Percentiles rank a stretch among this genome's conserved stretches.
Conservation (phyloP, 768 basidiomycete genomes). For the Boletus sensibilis region DNA sequence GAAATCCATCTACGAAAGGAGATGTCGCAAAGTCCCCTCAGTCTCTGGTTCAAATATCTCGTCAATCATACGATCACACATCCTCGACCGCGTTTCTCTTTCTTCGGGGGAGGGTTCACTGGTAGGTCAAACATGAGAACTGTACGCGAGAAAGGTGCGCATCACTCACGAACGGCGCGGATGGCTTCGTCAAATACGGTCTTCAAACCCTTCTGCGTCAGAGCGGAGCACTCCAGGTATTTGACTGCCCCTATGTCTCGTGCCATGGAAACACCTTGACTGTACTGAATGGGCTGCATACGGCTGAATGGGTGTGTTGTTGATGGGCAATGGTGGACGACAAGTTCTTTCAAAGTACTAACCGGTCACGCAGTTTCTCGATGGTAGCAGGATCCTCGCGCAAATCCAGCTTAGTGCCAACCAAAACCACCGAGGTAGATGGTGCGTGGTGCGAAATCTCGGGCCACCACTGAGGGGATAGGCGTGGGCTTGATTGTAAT, state of each 20-base stretch:
- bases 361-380: conserved; percentile 92
- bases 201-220: conserved; percentile 98
- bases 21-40: conserved; percentile 19
- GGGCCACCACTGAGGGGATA: conserved; percentile 75
- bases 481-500: conserved; percentile 4
- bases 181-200: conserved; percentile 99
- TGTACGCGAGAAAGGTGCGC: background rate
- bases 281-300: conserved; percentile 93
- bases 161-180: conserved; percentile 83
- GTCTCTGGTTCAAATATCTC: conserved; percentile 20
- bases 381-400: conserved; percentile 93
- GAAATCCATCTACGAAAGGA: conserved; percentile 38
- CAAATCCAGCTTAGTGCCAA: conserved; percentile 96
- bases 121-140: conserved; percentile 9
- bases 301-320: conserved; percentile 48
- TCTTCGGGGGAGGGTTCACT: conserved; percentile 80
- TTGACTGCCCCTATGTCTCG: conserved; percentile 95
- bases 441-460: conserved; percentile 98
- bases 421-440: conserved; percentile 86
- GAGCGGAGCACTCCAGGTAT: conserved; percentile 92
- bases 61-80: conserved; percentile 73
- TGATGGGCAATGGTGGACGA: conserved; percentile 6
- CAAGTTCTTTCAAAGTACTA: conserved; percentile 21
- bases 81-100: conserved; percentile 42
- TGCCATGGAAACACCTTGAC: conserved; percentile 86